These are phyloP conservation scores for Albizia julibrissin DNA, from an alignment of 306 rosid genomes.

Conservation along the genomic window DNA sequence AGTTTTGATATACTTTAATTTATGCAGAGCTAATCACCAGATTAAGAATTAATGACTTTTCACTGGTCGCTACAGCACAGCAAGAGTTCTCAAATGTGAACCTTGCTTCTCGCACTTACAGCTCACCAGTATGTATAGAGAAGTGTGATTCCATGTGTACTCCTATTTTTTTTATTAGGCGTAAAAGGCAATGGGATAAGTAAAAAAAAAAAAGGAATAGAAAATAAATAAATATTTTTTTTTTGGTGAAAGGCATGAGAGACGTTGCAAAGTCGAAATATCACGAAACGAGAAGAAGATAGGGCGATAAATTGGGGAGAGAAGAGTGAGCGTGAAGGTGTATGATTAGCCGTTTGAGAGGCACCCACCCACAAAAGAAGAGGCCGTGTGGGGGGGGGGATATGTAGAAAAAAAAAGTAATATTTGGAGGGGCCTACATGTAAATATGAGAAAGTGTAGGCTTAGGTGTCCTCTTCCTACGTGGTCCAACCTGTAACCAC, in stretches of 20 bases:
- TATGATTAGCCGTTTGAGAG: constrained; percentile 38
- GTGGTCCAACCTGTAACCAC: background rate
- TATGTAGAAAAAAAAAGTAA: background rate
- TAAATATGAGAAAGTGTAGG: background rate
- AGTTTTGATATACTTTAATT: too few species aligned
- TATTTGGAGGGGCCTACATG: background rate
- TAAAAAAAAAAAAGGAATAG: too few species aligned
- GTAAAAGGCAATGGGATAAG: too few species aligned
- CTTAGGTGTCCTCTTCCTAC: background rate
- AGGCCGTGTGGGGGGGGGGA: background rate
- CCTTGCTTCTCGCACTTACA: background rate
- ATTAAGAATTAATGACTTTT: background rate
- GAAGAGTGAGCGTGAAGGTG: constrained; percentile 6
- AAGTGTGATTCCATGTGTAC: background rate
- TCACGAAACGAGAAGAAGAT: background rate
- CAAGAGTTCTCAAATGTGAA: background rate
- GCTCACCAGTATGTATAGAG: background rate
- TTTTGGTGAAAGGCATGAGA: too few species aligned
- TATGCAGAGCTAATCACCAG: background rate
- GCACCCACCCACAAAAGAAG: background rate
- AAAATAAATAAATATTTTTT: too few species aligned
- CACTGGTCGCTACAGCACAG: background rate
- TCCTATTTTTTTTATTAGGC: too few species aligned
- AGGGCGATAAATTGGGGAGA: constrained; percentile 29
- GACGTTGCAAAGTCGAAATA: background rate